phyloP scores from a whole-genome alignment of 805 yeast genomes.

The Nakazawaea wickerhamii region DNA sequence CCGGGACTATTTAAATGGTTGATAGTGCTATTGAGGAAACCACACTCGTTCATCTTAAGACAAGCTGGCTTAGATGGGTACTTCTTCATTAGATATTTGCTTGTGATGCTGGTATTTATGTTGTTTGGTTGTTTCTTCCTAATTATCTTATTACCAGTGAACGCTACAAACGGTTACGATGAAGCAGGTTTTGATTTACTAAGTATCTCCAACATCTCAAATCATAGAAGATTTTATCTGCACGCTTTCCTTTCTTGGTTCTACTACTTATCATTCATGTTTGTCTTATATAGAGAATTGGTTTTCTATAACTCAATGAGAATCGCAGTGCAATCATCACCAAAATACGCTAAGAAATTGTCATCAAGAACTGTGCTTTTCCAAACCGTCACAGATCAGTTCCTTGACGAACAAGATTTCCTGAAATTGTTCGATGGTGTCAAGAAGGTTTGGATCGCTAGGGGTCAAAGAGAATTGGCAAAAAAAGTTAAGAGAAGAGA shows the following conservation, averaged over 20 bases:
- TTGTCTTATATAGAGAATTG: conserved; percentile 77
- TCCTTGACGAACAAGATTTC: conserved; percentile 67
- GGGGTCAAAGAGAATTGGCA: conserved; percentile 52
- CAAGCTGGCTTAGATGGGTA: conserved; percentile 95
- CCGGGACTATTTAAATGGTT: conserved; percentile 70
- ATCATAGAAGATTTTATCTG: conserved; percentile 67
- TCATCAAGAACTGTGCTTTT: conserved; percentile 80
- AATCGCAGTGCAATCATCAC: conserved; percentile 73
- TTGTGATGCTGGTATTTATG: conserved; percentile 47
- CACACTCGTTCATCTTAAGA: conserved; percentile 70
- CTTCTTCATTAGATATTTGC: conserved; percentile 76
- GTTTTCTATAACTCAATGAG: conserved; percentile 71
- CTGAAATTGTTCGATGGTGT: conserved; percentile 78
- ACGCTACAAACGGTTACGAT: conserved; percentile 62
- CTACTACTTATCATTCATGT: conserved; percentile 65
- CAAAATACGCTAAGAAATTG: conserved; percentile 67
- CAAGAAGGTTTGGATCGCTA: conserved; percentile 72
- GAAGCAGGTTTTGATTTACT: conserved; percentile 67
- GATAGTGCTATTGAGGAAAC: conserved; percentile 51
- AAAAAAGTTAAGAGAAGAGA: conserved; percentile 56
- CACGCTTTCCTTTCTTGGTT: conserved; percentile 81
- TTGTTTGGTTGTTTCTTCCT: conserved; percentile 52
- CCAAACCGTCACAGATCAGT: conserved; percentile 76
- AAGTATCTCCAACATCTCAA: conserved; percentile 69
- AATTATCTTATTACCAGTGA: conserved; percentile 77